Percentiles rank a stretch among this genome's conserved stretches.
These are phyloP conservation scores for Combretum micranthum DNA, from an alignment of 345 rosid species.

Conservation along the genomic window DNA sequence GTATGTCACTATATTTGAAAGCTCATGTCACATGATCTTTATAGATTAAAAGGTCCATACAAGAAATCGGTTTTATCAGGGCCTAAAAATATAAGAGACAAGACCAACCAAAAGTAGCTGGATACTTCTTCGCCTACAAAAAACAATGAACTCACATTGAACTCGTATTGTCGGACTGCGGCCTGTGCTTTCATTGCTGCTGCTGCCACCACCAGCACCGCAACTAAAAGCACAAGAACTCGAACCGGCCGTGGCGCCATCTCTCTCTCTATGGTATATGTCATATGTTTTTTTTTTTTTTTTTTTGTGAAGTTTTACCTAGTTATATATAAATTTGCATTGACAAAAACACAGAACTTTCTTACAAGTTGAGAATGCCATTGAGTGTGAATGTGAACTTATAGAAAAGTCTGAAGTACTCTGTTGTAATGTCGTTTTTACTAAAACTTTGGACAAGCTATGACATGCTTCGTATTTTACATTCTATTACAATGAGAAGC, in stretches of 20 bases:
- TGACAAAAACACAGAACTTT: too few relatives aligned
- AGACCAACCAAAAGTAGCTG: not conserved
- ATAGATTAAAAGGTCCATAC: too few relatives aligned
- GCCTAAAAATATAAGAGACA: too few relatives aligned
- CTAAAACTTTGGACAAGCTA: slow-evolving; percentile 8
- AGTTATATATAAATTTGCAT: too few relatives aligned
- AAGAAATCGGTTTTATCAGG: too few relatives aligned
- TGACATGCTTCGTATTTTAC: not conserved
- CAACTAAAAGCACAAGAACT: slow-evolving; percentile 1
- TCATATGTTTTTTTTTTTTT: too few relatives aligned
- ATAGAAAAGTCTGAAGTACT: slow-evolving; percentile 2
- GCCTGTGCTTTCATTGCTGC: slow-evolving; percentile 23
- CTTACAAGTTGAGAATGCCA: not conserved
- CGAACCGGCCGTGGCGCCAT: slow-evolving; percentile 3
- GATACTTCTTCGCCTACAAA: not conserved
- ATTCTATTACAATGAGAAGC: not conserved
- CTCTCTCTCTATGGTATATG: not conserved
- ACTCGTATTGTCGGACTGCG: slow-evolving; percentile 62
- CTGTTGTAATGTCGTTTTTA: slow-evolving; percentile 11
- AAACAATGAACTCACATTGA: slow-evolving; percentile 44
- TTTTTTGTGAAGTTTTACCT: too few relatives aligned
- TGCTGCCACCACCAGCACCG: not conserved
- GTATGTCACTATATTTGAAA: too few relatives aligned
- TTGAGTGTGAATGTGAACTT: not conserved
- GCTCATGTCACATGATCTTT: too few relatives aligned